Conservation (phyloP, 169 alveolate species). For the Cryptosporidium viatorum region DNA sequence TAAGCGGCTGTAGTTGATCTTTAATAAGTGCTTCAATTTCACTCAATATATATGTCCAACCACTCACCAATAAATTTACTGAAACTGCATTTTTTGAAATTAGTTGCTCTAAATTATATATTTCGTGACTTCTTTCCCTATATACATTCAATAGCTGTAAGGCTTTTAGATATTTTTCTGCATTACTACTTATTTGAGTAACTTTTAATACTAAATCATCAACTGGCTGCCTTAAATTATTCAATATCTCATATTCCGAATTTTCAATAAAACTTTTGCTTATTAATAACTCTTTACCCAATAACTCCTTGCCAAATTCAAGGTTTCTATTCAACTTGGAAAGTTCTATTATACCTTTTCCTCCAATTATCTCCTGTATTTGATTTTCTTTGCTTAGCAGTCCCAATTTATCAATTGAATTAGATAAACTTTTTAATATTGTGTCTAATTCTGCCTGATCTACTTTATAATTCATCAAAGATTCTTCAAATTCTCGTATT, state of each 20-base stretch:
- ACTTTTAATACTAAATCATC: neutral
- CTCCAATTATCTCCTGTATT: slow-evolving; percentile 26
- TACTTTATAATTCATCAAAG: neutral
- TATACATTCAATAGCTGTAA: slow-evolving; percentile 15
- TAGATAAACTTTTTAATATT: neutral
- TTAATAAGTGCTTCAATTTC: slow-evolving; percentile 23
- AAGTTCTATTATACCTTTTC: slow-evolving; percentile 41
- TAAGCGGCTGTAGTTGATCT: slow-evolving; percentile 31
- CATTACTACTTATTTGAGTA: neutral
- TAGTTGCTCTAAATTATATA: neutral
- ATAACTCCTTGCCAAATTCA: slow-evolving; percentile 1
- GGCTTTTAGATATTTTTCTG: slow-evolving; percentile 6
- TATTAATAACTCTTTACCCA: neutral
- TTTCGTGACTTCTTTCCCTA: slow-evolving; percentile 35
- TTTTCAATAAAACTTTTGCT: neutral
- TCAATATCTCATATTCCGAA: neutral
- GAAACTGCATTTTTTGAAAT: slow-evolving; percentile 1
- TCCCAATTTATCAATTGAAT: neutral
- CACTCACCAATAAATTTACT: neutral
- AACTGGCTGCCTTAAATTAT: slow-evolving; percentile 23
- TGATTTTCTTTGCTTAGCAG: neutral
- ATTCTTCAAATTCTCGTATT: slow-evolving; percentile 9
- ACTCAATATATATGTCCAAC: slow-evolving; percentile 21
- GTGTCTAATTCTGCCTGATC: neutral
- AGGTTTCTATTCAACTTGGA: slow-evolving; percentile 13